Percentiles rank a stretch among this genome's conserved stretches.
Conservation (phyloP, 1,284 basidiomycete species). For the Rhizoctonia solani region DNA sequence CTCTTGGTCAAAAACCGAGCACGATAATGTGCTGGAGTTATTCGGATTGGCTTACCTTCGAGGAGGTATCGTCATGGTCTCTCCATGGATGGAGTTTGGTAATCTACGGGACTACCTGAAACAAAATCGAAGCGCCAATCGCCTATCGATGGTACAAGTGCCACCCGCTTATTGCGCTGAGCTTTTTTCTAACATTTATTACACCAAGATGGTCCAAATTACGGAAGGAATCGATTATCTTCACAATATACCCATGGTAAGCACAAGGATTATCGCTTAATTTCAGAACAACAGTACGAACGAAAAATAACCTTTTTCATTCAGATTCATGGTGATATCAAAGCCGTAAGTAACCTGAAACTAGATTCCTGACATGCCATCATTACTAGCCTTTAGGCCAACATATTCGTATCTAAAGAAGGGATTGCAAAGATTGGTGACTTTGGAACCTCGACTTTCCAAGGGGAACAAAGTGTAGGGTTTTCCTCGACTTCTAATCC, state of each 20-base stretch:
- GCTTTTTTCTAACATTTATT: background rate
- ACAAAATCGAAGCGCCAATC: background rate
- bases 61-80: background rate
- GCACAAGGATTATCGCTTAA: background rate
- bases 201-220: background rate
- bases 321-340: constrained; percentile 21
- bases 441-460: background rate
- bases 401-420: constrained; percentile 3
- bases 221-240: constrained; percentile 1
- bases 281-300: no score
- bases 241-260: background rate
- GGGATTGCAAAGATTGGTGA: constrained; percentile 6
- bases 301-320: background rate
- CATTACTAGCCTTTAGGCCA: background rate
- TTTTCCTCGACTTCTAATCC: no score
- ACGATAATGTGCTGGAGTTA: background rate
- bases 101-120: background rate
- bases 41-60: background rate
- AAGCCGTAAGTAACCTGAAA: background rate
- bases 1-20: constrained; percentile 6
- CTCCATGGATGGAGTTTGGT: constrained; percentile 15
- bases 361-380: background rate
- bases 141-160: background rate
- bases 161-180: no score
- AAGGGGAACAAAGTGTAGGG: background rate